Conservation (phyloP, 345 rosid species). For the Melaleuca quinquenervia region DNA sequence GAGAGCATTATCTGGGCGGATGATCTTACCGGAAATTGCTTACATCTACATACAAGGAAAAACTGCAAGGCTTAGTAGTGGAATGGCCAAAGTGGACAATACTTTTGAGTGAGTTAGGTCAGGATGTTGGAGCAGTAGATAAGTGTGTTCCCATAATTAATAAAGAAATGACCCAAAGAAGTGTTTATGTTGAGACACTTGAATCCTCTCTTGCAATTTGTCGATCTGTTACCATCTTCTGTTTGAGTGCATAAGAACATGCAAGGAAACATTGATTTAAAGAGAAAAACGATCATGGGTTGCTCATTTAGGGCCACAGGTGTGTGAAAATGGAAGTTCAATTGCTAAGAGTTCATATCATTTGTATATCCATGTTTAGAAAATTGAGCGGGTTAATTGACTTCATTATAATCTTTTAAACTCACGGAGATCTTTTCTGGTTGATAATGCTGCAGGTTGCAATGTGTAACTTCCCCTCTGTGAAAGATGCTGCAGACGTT, state of each 20-base stretch:
- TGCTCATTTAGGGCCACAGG: background rate
- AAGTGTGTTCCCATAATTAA: background rate
- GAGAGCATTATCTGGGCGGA: background rate
- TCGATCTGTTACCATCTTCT: background rate
- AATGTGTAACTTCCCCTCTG: slow-evolving; percentile 80
- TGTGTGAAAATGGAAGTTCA: background rate
- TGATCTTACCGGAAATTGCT: background rate
- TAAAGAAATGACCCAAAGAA: background rate
- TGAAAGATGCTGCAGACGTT: slow-evolving; percentile 97
- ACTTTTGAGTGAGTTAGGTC: background rate
- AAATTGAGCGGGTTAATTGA: background rate
- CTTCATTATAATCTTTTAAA: background rate
- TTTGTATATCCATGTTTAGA: background rate
- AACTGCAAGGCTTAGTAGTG: background rate
- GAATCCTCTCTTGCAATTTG: background rate
- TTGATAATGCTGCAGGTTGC: slow-evolving; percentile 57
- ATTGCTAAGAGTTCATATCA: background rate
- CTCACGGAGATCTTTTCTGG: background rate
- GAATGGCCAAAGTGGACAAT: background rate
- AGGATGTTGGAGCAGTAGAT: background rate
- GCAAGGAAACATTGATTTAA: background rate
- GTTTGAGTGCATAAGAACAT: background rate
- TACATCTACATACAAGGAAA: background rate
- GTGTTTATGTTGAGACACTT: background rate
- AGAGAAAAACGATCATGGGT: background rate